A percentile compares a stretch with the other conserved stretches of the same genome.
These are phyloP conservation scores for Sextonia rubra DNA, from an alignment of 164 flowering plant genomes.

Conservation along the genomic window DNA sequence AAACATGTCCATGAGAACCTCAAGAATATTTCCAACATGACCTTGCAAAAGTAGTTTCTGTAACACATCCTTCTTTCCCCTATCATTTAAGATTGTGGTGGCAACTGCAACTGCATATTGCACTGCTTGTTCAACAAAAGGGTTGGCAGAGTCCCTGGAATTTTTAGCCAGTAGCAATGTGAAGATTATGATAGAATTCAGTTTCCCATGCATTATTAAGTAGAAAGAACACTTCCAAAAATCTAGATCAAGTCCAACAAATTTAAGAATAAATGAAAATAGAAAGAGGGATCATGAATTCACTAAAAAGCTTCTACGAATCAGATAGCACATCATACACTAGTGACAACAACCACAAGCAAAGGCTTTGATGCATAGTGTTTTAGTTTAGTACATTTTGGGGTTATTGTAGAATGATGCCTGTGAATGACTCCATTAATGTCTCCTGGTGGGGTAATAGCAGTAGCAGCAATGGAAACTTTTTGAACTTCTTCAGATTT, in stretches of 20 bases:
- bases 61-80: constrained; percentile 47
- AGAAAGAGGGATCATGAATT: background rate
- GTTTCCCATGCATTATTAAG: background rate
- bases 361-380: background rate
- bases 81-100: constrained; percentile 40
- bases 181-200: background rate
- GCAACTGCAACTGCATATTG: constrained; percentile 85
- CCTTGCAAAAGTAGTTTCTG: constrained; percentile 73
- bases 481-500: too few relatives aligned
- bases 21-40: constrained; percentile 20
- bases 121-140: constrained; percentile 90
- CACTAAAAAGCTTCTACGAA: background rate
- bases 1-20: background rate
- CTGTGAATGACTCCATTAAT: too few relatives aligned
- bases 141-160: constrained; percentile 75
- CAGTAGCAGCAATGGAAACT: too few relatives aligned
- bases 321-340: background rate
- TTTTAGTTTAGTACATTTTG: too few relatives aligned
- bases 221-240: background rate
- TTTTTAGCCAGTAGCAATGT: constrained; percentile 7
- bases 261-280: background rate
- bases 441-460: too few relatives aligned
- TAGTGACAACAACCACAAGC: background rate
- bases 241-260: background rate
- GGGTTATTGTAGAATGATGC: too few relatives aligned